These are phyloP conservation scores for Musa acuminata DNA, from an alignment of 176 grass and related monocot species.

Conservation along the genomic window DNA sequence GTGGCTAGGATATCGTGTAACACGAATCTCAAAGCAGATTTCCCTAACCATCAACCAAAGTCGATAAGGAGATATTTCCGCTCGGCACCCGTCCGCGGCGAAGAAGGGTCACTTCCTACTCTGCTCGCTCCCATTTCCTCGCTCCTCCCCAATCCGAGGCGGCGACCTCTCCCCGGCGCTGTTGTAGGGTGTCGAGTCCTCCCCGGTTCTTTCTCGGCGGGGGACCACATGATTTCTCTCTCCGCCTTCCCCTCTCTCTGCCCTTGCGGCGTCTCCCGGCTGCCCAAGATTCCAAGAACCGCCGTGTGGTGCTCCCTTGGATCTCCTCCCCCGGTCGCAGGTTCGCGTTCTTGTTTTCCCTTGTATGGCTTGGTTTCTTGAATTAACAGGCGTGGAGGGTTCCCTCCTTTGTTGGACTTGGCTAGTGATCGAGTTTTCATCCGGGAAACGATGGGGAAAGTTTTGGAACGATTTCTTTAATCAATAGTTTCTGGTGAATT, in stretches of 20 bases:
- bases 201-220: background rate
- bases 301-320: slow-evolving; percentile 26
- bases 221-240: slow-evolving; percentile 19
- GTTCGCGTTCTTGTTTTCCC: slow-evolving; percentile 1
- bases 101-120: background rate
- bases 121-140: background rate
- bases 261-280: slow-evolving; percentile 24
- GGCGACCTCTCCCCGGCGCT: background rate
- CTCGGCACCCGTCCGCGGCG: background rate
- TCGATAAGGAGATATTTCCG: background rate
- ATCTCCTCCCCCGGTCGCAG: slow-evolving; percentile 19
- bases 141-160: background rate
- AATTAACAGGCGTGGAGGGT: background rate
- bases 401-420: too few relatives aligned
- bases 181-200: background rate
- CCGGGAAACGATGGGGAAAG: background rate
- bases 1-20: too few relatives aligned
- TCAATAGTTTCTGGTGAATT: background rate
- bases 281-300: slow-evolving; percentile 20
- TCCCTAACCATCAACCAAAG: background rate
- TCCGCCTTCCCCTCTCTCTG: slow-evolving; percentile 25
- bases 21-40: background rate
- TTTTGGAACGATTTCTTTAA: background rate
- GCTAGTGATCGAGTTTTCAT: too few relatives aligned
- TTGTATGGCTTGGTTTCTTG: background rate